Base-by-base conservation (phyloP, 2,329 filamentous ascomycete genomes). In the Neopestalotiopsis sp. region DNA sequence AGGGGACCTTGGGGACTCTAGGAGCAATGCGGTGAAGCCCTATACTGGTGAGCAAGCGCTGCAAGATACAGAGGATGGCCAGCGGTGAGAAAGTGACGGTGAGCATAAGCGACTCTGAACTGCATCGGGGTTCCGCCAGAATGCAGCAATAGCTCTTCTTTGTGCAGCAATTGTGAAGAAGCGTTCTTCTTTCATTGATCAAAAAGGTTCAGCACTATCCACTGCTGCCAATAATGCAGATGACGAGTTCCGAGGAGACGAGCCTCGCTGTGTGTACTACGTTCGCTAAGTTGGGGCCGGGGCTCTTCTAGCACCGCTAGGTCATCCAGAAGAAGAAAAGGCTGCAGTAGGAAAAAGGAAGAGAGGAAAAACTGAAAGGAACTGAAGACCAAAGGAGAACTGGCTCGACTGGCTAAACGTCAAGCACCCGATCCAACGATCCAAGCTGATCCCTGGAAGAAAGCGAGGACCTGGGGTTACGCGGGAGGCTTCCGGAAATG, bases 401-500 rank as follows among this genome's bases (percentile, higher is more conserved):
- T 52, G 45, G 17, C 10, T 38, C 34, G 24, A 38, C 34, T 38
- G 34, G 45, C 45, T 24, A 52, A n/a, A 52, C 45, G 45, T 52
- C 45, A 59, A 30, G 24, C 10, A 59, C 13, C n/a, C 57, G 34
- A 38, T 38, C 34, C 34, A 38, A 28, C 24, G 24, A n/a, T 24
- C 57, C 24, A 62, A 38, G n/a, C 30, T 62, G 42, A 28, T 57
- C 71, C 66, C 66, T 67, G 68, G 60, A 68, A 70, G n/a, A 17
- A 64, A 68, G 34, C 72, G 69, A 73, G 70, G 71, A 70, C 66
- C 72, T 69, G 70, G 73, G 72, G 72, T 70, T 59, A 71, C 73
- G 73, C 73, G 73, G 73, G 71, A 73, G 68, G 58, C 72, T 73
- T 74, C 73, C 73, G 73, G 73, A 32, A 60, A 68, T 60, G 65